These are phyloP conservation scores for Bryoerythrophyllum caledonicum DNA, from an alignment of 225 moss, liverwort and hornwort species.

Conservation along the genomic window DNA sequence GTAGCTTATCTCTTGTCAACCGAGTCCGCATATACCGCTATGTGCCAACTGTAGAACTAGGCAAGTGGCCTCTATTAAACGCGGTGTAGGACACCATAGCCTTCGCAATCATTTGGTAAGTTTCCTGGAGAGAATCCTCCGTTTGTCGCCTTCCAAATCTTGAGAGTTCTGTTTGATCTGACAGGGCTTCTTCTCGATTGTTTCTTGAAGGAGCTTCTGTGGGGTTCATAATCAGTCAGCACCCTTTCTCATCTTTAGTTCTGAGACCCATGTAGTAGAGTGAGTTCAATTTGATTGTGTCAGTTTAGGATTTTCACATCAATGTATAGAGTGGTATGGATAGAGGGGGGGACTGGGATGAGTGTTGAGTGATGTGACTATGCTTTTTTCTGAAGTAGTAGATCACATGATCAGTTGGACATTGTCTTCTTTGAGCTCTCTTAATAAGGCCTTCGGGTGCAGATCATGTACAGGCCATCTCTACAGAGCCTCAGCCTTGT, in stretches of 20 bases:
- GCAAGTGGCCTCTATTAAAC: slow-evolving; percentile 97
- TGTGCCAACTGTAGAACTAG: slow-evolving; percentile 69
- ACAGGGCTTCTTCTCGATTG: background rate
- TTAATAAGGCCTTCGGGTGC: slow-evolving; percentile 63
- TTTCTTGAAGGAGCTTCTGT: background rate
- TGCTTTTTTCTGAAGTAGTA: background rate
- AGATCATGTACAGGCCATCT: slow-evolving; percentile 60
- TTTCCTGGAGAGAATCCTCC: too few relatives aligned
- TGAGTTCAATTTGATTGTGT: background rate
- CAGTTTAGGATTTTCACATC: slow-evolving; percentile 1
- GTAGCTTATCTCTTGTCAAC: slow-evolving; percentile 81
- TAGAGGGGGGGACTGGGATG: background rate
- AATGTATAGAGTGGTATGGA: slow-evolving; percentile 16
- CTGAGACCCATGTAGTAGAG: slow-evolving; percentile 21
- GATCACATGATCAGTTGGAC: slow-evolving; percentile 1
- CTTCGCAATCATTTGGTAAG: slow-evolving; percentile 9
- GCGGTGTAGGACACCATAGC: slow-evolving; percentile 51
- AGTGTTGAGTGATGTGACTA: background rate
- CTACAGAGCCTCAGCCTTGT: slow-evolving; percentile 45
- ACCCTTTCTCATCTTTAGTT: slow-evolving; percentile 14
- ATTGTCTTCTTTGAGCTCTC: slow-evolving; percentile 30
- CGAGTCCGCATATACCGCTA: slow-evolving; percentile 89
- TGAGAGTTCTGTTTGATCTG: too few relatives aligned
- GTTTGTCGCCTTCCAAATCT: background rate
- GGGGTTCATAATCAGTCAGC: slow-evolving; percentile 13